Evolutionary conservation across 83 land plant species (phyloP).

Genomic region (Thuja plicata): DNA sequence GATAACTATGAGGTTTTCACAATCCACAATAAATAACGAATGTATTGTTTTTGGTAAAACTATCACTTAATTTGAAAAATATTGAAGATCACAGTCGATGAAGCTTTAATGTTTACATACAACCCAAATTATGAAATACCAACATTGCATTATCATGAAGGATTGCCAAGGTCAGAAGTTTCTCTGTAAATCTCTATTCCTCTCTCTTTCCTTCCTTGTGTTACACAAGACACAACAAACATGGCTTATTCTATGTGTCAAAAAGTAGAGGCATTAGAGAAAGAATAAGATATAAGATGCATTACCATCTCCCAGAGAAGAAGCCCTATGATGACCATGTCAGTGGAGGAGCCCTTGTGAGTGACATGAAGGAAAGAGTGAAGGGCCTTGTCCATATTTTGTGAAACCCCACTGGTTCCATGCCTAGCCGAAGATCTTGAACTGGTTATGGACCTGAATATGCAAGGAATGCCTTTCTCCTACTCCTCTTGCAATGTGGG

Average conservation of each 20-base stretch:
- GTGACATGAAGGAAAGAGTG: conserved; percentile 77
- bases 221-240: not conserved
- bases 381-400: conserved; percentile 59
- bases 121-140: conserved; percentile 38
- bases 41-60: too few relatives aligned
- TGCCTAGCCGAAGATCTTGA: too few relatives aligned
- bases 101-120: not conserved
- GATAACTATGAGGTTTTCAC: too few relatives aligned
- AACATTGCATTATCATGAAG: conserved; percentile 83
- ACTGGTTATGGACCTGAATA: too few relatives aligned
- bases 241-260: not conserved
- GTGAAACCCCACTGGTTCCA: conserved; percentile 56
- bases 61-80: too few relatives aligned
- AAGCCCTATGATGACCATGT: conserved; percentile 92
- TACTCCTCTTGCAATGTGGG: too few relatives aligned
- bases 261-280: not conserved
- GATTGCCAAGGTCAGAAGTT: conserved; percentile 83
- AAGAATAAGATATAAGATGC: not conserved
- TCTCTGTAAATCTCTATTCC: conserved; percentile 51
- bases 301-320: conserved; percentile 74
- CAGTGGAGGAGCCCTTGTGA: conserved; percentile 72
- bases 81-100: too few relatives aligned
- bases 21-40: too few relatives aligned
- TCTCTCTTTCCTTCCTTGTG: conserved; percentile 54
- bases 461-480: too few relatives aligned